A percentile compares a stretch with the other conserved stretches of the same genome.
phyloP scores from a whole-genome alignment of 106 monocot genomes.

The Iris macrosiphon region DNA sequence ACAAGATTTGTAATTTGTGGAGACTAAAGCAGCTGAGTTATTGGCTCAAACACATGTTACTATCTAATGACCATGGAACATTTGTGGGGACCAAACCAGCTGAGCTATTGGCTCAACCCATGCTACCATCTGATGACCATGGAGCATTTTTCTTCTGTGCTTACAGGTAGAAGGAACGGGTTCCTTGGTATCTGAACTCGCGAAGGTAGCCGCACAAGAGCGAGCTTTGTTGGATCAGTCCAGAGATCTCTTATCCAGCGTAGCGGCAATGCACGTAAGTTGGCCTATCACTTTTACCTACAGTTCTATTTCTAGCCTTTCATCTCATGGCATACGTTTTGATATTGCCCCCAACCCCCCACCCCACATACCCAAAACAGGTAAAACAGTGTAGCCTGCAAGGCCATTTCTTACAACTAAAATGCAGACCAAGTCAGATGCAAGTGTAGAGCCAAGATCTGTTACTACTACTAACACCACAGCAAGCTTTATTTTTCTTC shows the following conservation, averaged over 20 bases:
- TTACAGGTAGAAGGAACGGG: slow-evolving; percentile 60
- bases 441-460: slow-evolving; percentile 5
- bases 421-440: background rate
- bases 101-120: too few relatives aligned
- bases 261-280: slow-evolving; percentile 80
- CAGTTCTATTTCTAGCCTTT: background rate
- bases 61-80: too few relatives aligned
- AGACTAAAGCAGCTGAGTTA: too few relatives aligned
- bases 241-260: slow-evolving; percentile 62
- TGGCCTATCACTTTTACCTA: background rate
- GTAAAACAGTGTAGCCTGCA: slow-evolving; percentile 9
- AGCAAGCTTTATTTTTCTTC: background rate
- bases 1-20: too few relatives aligned
- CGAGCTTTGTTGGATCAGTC: slow-evolving; percentile 55
- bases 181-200: slow-evolving; percentile 56
- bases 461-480: background rate
- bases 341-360: background rate
- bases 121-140: too few relatives aligned
- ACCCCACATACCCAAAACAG: slow-evolving; percentile 11
- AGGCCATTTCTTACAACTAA: slow-evolving; percentile 10
- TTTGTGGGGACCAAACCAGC: background rate
- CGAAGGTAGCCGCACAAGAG: slow-evolving; percentile 52
- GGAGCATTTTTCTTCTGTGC: background rate
- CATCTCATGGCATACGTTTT: background rate
- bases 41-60: too few relatives aligned